Evolutionary conservation across 1,284 basidiomycete genomes (phyloP).

Genomic region (Apiotrichum veenhuisii): DNA sequence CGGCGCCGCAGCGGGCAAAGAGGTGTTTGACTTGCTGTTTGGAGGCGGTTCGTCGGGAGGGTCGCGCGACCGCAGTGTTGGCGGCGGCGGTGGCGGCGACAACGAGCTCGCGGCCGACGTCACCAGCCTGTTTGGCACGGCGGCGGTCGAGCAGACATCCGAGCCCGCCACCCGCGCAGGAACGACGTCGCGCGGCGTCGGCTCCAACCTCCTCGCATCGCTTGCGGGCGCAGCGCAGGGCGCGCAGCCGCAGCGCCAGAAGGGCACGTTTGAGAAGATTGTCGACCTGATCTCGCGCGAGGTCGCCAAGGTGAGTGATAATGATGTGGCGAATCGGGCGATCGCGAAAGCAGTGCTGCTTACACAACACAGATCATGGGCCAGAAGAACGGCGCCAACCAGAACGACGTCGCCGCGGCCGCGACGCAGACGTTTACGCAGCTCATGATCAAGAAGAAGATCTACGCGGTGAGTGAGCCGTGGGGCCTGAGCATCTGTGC

Average conservation of each 20-base stretch:
- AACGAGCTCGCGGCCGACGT: slow-evolving; percentile 1
- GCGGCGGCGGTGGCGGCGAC: background rate
- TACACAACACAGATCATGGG: slow-evolving; percentile 8
- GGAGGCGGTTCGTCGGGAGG: background rate
- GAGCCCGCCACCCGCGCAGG: background rate
- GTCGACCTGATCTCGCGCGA: slow-evolving; percentile 8
- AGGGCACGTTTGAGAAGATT: slow-evolving; percentile 9
- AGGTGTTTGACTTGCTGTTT: slow-evolving; percentile 9
- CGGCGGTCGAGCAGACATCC: background rate
- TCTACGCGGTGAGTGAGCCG: slow-evolving; percentile 5
- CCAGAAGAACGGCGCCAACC: slow-evolving; percentile 6
- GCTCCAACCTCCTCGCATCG: background rate
- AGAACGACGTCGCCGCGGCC: slow-evolving; percentile 8
- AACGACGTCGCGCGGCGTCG: background rate
- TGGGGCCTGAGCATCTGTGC: no score
- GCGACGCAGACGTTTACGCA: slow-evolving; percentile 10
- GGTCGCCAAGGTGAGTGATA: slow-evolving; percentile 4
- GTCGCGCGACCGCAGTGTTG: background rate
- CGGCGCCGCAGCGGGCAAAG: slow-evolving; percentile 7
- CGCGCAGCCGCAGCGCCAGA: slow-evolving; percentile 6
- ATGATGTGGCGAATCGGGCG: no score
- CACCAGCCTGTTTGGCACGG: slow-evolving; percentile 2
- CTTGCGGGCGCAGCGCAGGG: background rate
- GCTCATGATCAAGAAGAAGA: slow-evolving; percentile 15
- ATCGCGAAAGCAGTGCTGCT: background rate